Conservation (phyloP, 1,284 basidiomycete species). For the Waitea zeae region DNA sequence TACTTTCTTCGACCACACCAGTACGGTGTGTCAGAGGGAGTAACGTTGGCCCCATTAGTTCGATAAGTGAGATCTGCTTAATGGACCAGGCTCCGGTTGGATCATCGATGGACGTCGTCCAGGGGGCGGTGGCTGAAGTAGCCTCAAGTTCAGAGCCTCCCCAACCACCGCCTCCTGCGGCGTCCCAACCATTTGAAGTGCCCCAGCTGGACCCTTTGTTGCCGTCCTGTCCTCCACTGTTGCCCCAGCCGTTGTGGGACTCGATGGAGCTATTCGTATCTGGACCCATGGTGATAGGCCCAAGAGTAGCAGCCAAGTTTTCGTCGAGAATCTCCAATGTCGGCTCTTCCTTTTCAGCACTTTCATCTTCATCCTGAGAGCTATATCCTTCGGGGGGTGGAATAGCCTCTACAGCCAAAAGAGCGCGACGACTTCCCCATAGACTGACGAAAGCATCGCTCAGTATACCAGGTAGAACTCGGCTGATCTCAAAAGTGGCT, state of each 20-base stretch:
- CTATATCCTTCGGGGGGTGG: neutral
- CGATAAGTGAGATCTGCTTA: neutral
- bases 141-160: neutral
- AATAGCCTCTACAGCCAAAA: neutral
- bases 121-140: neutral
- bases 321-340: neutral
- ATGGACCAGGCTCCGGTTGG: neutral
- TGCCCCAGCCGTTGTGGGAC: neutral
- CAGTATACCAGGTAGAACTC: neutral
- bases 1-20: slow-evolving; percentile 2
- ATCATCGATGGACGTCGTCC: neutral
- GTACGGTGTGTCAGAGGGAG: slow-evolving; percentile 1
- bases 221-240: neutral
- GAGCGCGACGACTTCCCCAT: neutral
- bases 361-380: neutral
- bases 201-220: neutral
- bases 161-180: neutral
- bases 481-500: neutral
- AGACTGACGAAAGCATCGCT: neutral
- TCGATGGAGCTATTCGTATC: too few relatives aligned
- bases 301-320: neutral
- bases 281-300: too few relatives aligned
- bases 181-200: neutral
- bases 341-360: neutral
- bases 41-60: neutral